Evolutionary conservation across 2,329 filamentous ascomycete species (phyloP).

Genomic region (Diaporthe sp.): DNA sequence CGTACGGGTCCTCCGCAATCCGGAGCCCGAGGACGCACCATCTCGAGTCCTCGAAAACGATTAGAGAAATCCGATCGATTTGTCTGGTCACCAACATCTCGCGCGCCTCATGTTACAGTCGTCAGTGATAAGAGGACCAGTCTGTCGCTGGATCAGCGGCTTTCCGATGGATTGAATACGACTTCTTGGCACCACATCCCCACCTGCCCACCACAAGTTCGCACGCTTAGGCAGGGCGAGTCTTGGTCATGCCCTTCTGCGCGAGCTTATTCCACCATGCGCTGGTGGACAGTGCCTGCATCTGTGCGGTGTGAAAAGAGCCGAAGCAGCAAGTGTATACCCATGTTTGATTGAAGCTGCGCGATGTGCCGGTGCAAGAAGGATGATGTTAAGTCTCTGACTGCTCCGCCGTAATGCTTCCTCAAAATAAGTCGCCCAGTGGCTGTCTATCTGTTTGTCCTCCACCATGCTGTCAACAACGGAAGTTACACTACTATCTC

Average conservation of each 20-base stretch:
- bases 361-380: not conserved
- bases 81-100: constrained; percentile 33
- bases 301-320: not conserved
- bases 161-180: not conserved
- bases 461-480: not conserved
- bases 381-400: too few relatives aligned
- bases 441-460: not conserved
- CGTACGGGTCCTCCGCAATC: constrained; percentile 37
- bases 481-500: not conserved
- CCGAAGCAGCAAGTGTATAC: not conserved
- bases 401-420: not conserved
- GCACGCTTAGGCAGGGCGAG: not conserved
- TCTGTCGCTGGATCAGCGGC: too few relatives aligned
- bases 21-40: constrained; percentile 39
- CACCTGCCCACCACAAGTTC: too few relatives aligned
- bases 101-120: not conserved
- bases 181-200: not conserved
- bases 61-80: constrained; percentile 41
- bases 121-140: not conserved
- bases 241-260: not conserved
- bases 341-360: not conserved
- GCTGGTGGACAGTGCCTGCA: not conserved
- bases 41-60: constrained; percentile 40
- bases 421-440: not conserved
- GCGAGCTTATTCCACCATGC: not conserved